phyloP scores from a whole-genome alignment of 2,329 filamentous ascomycete genomes.

The Ophiostoma tasmaniense region DNA sequence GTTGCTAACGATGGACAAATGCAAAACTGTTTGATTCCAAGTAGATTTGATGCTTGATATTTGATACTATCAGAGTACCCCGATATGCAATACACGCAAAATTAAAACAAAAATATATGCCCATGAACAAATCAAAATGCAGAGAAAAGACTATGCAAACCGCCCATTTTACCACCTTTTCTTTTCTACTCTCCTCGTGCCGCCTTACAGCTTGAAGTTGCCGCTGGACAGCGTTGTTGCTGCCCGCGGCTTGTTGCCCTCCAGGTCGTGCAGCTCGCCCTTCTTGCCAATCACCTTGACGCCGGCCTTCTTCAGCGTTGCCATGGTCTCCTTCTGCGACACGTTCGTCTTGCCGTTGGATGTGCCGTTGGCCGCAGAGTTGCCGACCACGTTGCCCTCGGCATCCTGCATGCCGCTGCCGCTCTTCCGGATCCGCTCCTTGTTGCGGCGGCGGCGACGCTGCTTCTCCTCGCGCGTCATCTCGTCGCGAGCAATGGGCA shows the following conservation, averaged over 20 bases:
- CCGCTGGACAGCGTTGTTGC: constrained; percentile 44
- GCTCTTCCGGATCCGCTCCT: constrained; percentile 72
- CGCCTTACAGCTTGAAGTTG: constrained; percentile 49
- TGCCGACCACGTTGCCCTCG: constrained; percentile 26
- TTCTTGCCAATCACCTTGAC: constrained; percentile 89
- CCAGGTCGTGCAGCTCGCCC: constrained; percentile 74
- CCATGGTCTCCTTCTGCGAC: constrained; percentile 35
- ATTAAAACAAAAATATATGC: constrained; percentile 1
- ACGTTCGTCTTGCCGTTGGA: constrained; percentile 37
- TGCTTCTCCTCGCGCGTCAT: constrained; percentile 81
- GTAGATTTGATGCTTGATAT: background rate
- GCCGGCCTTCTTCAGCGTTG: constrained; percentile 54
- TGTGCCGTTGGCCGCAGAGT: constrained; percentile 43
- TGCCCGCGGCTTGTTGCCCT: constrained; percentile 64
- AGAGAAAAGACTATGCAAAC: background rate
- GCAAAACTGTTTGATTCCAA: too few species aligned
- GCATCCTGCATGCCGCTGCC: constrained; percentile 32
- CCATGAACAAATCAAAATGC: constrained; percentile 1
- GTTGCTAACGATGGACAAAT: too few species aligned
- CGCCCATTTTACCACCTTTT: background rate
- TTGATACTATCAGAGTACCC: background rate
- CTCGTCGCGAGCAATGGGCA: constrained; percentile 73
- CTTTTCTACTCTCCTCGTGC: background rate
- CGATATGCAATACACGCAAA: constrained; percentile 7
- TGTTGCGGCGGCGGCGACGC: constrained; percentile 66